Percentiles rank a stretch among this genome's conserved stretches.
Conservation (phyloP, 805 yeast genomes). For the Zygotorulaspora danielsina region DNA sequence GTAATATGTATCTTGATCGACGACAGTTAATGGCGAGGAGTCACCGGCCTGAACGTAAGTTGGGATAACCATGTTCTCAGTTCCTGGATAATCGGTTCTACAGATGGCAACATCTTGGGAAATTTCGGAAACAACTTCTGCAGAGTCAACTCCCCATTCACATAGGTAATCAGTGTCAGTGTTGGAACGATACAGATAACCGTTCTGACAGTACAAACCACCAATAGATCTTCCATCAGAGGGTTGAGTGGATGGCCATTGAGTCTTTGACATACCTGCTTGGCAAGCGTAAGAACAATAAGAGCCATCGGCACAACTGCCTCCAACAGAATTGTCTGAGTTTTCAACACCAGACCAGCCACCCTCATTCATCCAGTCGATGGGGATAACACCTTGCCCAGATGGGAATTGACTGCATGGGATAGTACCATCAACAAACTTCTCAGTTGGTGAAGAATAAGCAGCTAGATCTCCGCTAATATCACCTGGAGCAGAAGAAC, state of each 20-base stretch:
- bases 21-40: conserved; percentile 51
- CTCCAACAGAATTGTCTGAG: conserved; percentile 59
- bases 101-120: conserved; percentile 57
- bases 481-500: conserved; percentile 36
- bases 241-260: conserved; percentile 70
- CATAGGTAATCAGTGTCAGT: conserved; percentile 50
- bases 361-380: conserved; percentile 50
- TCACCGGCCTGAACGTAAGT: conserved; percentile 52
- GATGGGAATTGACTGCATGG: conserved; percentile 60
- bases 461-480: conserved; percentile 50
- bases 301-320: conserved; percentile 59
- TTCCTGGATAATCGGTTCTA: conserved; percentile 79
- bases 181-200: conserved; percentile 60
- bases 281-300: conserved; percentile 78
- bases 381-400: conserved; percentile 62
- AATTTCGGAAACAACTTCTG: conserved; percentile 50
- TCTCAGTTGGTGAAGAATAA: conserved; percentile 46
- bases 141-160: conserved; percentile 58
- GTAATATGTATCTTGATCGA: conserved; percentile 55
- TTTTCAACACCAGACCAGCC: conserved; percentile 53
- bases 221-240: conserved; percentile 66
- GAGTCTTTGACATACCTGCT: conserved; percentile 77
- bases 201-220: conserved; percentile 61
- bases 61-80: conserved; percentile 76
- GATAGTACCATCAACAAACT: conserved; percentile 65